These are phyloP conservation scores for Strombidium stylifer DNA, from an alignment of 73 alveolate genomes.

Conservation along the genomic window DNA sequence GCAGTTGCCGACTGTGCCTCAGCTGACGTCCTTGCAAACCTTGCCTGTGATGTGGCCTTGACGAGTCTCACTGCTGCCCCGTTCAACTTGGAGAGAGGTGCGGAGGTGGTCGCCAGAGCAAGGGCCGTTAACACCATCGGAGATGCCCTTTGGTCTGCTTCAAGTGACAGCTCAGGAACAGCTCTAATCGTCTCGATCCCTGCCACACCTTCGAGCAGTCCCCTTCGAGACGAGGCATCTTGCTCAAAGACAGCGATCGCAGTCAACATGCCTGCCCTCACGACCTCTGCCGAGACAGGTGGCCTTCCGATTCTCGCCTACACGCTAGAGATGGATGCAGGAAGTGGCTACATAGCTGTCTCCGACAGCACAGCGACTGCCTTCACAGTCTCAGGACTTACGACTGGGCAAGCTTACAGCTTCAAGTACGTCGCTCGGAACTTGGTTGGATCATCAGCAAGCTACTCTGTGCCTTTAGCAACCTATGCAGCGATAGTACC, in stretches of 20 bases:
- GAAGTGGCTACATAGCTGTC: slow-evolving; percentile 20
- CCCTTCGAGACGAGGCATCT: slow-evolving; percentile 1
- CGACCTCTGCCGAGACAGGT: slow-evolving; percentile 25
- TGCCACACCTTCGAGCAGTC: slow-evolving; percentile 26
- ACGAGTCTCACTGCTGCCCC: background rate
- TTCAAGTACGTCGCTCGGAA: slow-evolving; percentile 22
- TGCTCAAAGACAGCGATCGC: background rate
- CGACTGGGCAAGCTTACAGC: slow-evolving; percentile 25
- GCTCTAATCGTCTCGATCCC: background rate
- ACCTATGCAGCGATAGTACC: slow-evolving; percentile 52
- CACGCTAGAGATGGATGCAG: slow-evolving; percentile 33
- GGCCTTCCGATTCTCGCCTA: slow-evolving; percentile 14
- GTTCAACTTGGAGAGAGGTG: background rate
- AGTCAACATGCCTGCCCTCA: slow-evolving; percentile 17
- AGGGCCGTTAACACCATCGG: background rate
- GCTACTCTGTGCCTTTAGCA: slow-evolving; percentile 7
- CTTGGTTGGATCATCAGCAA: slow-evolving; percentile 14
- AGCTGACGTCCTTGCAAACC: background rate
- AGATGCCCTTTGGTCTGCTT: background rate
- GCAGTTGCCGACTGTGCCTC: slow-evolving; percentile 19
- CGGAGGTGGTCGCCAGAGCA: background rate
- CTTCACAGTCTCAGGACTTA: background rate
- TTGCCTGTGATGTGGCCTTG: background rate
- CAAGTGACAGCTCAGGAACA: background rate
- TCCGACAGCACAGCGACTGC: background rate